These are phyloP conservation scores for Myxozyma mucilagina DNA, from an alignment of 805 yeast species.

Conservation along the genomic window DNA sequence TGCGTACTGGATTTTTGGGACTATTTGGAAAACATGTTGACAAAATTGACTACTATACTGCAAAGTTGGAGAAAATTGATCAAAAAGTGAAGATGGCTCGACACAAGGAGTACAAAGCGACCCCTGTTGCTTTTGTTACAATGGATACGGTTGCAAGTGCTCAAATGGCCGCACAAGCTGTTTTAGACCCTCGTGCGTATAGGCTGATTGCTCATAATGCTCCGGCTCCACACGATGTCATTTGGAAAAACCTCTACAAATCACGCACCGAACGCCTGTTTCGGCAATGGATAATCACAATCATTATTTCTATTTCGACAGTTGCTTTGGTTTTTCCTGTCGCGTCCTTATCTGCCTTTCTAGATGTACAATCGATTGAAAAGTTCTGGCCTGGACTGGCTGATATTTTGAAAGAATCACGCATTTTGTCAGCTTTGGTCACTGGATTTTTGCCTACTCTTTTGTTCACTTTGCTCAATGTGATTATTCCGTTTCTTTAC, in stretches of 20 bases:
- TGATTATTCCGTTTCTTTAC: slow-evolving; percentile 80
- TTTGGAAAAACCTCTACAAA: slow-evolving; percentile 87
- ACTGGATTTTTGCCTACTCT: slow-evolving; percentile 91
- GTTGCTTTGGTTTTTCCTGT: slow-evolving; percentile 80
- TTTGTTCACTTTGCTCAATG: slow-evolving; percentile 80
- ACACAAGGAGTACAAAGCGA: slow-evolving; percentile 68
- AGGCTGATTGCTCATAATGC: slow-evolving; percentile 80
- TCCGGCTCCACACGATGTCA: slow-evolving; percentile 94
- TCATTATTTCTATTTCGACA: slow-evolving; percentile 66
- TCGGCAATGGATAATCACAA: slow-evolving; percentile 63
- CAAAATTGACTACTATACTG: slow-evolving; percentile 74
- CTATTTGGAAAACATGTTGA: slow-evolving; percentile 70
- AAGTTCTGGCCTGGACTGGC: slow-evolving; percentile 85
- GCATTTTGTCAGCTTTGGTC: slow-evolving; percentile 74
- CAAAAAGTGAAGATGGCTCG: slow-evolving; percentile 67
- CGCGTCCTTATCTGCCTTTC: slow-evolving; percentile 75
- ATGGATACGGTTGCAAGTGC: slow-evolving; percentile 95
- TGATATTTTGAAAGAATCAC: slow-evolving; percentile 57
- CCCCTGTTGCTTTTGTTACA: slow-evolving; percentile 90
- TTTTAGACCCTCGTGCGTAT: slow-evolving; percentile 84
- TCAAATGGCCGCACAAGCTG: slow-evolving; percentile 95
- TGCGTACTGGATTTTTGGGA: slow-evolving; percentile 62
- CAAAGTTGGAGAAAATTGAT: slow-evolving; percentile 68
- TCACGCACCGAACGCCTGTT: slow-evolving; percentile 69
- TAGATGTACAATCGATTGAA: slow-evolving; percentile 74